These are phyloP conservation scores for Prasinococcaceae sp. DNA, from an alignment of 139 green algal species.

Conservation along the genomic window DNA sequence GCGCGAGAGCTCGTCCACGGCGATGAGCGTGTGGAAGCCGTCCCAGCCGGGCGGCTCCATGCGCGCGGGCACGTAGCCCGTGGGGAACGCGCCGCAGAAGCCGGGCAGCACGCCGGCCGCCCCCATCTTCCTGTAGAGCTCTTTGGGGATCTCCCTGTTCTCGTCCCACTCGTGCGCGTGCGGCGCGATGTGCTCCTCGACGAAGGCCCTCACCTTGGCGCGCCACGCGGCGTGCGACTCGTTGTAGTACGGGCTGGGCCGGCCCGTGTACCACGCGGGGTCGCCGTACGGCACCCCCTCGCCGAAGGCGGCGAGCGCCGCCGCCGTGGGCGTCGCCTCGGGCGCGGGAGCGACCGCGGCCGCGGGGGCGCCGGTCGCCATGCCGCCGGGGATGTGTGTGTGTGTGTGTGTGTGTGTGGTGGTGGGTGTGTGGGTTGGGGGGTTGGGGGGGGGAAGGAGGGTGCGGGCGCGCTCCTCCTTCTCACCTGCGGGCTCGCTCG, in stretches of 20 bases:
- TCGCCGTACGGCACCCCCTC: constrained; percentile 11
- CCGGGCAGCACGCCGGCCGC: constrained; percentile 15
- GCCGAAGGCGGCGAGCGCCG: too few species aligned
- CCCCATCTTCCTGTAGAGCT: constrained; percentile 17
- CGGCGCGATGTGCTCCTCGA: constrained; percentile 15
- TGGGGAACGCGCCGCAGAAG: constrained; percentile 10
- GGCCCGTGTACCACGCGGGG: constrained; percentile 19
- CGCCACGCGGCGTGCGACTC: constrained; percentile 10
- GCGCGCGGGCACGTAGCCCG: not conserved
- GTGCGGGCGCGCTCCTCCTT: too few species aligned
- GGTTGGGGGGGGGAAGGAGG: too few species aligned
- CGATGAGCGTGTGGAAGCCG: constrained; percentile 18
- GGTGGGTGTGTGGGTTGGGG: too few species aligned
- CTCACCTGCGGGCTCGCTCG: too few species aligned
- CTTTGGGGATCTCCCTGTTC: constrained; percentile 15
- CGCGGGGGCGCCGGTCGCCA: too few species aligned
- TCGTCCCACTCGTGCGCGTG: constrained; percentile 21
- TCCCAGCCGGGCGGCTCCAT: not conserved
- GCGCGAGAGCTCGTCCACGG: constrained; percentile 22
- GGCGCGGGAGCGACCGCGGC: too few species aligned
- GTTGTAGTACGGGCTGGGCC: constrained; percentile 22
- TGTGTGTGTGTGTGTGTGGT: too few species aligned
- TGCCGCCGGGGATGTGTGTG: too few species aligned
- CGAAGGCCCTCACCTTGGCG: constrained; percentile 17
- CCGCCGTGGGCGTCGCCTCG: too few species aligned